A percentile compares a stretch with the other conserved stretches of the same genome.
Evolutionary conservation across 495 filamentous ascomycete genomes (phyloP).

Genomic region (Trichoderma parareesei): DNA sequence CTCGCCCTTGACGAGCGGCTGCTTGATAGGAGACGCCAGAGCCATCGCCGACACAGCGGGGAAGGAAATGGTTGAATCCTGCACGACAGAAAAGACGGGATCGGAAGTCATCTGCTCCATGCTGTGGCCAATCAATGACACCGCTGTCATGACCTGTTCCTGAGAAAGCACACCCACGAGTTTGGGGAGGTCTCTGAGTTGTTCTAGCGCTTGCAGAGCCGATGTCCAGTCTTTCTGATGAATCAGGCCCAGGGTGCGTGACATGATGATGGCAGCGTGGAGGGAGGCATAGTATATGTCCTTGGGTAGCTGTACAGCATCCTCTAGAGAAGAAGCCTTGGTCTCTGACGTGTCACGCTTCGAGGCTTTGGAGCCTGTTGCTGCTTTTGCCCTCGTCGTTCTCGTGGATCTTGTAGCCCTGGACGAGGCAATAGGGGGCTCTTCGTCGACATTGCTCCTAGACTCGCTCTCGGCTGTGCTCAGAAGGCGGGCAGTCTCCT

Average conservation of each 20-base stretch:
- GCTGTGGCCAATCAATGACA: conserved; percentile 49
- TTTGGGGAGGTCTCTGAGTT: conserved; percentile 35
- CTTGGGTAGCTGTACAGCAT: neutral
- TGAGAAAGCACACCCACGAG: conserved; percentile 32
- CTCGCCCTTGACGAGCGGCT: conserved; percentile 15
- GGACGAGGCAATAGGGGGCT: neutral
- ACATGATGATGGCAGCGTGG: conserved; percentile 6
- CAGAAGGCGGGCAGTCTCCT: conserved; percentile 7
- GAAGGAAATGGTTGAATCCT: conserved; percentile 83
- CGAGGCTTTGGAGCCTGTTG: neutral
- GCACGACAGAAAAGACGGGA: conserved; percentile 78
- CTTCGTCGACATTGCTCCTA: neutral
- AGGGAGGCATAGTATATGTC: conserved; percentile 8
- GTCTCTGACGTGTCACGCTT: neutral
- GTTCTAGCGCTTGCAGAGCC: conserved; percentile 43
- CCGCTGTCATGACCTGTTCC: conserved; percentile 50
- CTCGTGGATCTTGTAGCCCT: conserved; percentile 15
- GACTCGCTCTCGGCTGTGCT: conserved; percentile 12
- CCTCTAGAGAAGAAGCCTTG: neutral
- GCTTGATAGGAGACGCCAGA: conserved; percentile 20
- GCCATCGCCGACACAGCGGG: conserved; percentile 48
- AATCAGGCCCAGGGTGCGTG: conserved; percentile 4
- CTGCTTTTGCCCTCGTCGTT: conserved; percentile 14
- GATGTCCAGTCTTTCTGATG: conserved; percentile 41
- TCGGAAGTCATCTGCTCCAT: conserved; percentile 64